phyloP scores from a whole-genome alignment of 306 rosid genomes.

The Medicago ruthenica region DNA sequence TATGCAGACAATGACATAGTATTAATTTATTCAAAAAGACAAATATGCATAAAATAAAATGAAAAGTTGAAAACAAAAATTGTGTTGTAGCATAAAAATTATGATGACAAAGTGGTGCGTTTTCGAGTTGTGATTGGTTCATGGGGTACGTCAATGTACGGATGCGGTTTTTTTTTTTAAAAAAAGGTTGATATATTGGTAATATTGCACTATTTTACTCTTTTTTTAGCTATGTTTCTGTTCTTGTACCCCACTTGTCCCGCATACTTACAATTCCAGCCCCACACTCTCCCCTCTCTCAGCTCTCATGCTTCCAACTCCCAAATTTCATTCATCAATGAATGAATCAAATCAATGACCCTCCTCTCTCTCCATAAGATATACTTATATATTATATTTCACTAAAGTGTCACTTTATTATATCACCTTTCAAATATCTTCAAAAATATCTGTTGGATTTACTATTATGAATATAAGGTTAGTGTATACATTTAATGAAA shows the following conservation, averaged over 20 bases:
- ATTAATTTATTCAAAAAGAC: neutral
- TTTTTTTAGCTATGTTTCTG: slow-evolving; percentile 5
- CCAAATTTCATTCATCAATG: neutral
- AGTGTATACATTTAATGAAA: no score
- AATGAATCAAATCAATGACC: neutral
- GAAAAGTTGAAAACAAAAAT: neutral
- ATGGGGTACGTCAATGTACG: slow-evolving; percentile 37
- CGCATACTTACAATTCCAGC: neutral
- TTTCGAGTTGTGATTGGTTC: slow-evolving; percentile 35
- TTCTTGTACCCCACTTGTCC: slow-evolving; percentile 10
- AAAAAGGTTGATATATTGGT: slow-evolving; percentile 5
- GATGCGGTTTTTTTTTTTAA: neutral
- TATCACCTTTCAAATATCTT: no score
- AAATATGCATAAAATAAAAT: neutral
- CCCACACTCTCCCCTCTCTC: neutral
- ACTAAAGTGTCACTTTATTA: no score
- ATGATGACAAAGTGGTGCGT: slow-evolving; percentile 33
- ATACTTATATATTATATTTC: no score
- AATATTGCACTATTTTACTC: slow-evolving; percentile 28
- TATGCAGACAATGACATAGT: neutral
- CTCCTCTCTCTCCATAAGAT: neutral
- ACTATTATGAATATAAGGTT: no score
- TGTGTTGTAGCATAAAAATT: slow-evolving; percentile 5
- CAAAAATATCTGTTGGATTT: no score
- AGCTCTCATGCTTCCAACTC: neutral